phyloP scores from a whole-genome alignment of 2,329 filamentous ascomycete genomes.

The Trichoderma asperellum region DNA sequence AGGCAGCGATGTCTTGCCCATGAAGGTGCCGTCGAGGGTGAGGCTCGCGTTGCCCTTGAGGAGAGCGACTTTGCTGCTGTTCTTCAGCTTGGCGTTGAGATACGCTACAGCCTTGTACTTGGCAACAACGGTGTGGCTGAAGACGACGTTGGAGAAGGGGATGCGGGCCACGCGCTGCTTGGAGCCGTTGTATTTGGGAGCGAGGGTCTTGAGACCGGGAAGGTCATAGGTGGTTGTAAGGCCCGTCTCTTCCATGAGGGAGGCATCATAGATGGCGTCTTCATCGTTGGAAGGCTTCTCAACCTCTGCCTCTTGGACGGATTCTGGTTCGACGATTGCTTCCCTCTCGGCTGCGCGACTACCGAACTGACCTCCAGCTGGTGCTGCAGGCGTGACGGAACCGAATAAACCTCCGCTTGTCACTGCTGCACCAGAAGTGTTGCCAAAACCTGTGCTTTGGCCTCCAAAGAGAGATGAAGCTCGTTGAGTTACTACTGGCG shows the following conservation, averaged over 20 bases:
- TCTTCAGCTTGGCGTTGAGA: conserved; percentile 61
- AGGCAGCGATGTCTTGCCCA: conserved; percentile 60
- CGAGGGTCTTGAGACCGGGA: conserved; percentile 59
- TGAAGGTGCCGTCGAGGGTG: conserved; percentile 65
- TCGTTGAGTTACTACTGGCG: background rate
- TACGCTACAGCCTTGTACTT: conserved; percentile 65
- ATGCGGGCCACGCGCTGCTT: conserved; percentile 65
- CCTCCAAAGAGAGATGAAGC: background rate
- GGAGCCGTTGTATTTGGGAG: conserved; percentile 53
- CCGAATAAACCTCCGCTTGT: background rate
- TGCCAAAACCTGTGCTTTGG: background rate
- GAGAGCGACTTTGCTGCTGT: conserved; percentile 59
- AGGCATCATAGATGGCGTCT: conserved; percentile 44
- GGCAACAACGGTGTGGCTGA: conserved; percentile 62
- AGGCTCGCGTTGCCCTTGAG: conserved; percentile 59
- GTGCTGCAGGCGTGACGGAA: background rate
- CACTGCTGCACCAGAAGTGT: background rate
- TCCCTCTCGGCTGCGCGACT: background rate
- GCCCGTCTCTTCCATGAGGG: conserved; percentile 61
- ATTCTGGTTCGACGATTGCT: background rate
- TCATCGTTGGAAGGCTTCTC: background rate
- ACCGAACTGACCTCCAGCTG: background rate
- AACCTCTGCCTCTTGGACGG: background rate
- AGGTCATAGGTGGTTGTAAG: conserved; percentile 65
- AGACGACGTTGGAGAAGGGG: conserved; percentile 53